These are phyloP conservation scores for Termitomyces sp. DNA, from an alignment of 768 basidiomycete genomes.

Conservation along the genomic window DNA sequence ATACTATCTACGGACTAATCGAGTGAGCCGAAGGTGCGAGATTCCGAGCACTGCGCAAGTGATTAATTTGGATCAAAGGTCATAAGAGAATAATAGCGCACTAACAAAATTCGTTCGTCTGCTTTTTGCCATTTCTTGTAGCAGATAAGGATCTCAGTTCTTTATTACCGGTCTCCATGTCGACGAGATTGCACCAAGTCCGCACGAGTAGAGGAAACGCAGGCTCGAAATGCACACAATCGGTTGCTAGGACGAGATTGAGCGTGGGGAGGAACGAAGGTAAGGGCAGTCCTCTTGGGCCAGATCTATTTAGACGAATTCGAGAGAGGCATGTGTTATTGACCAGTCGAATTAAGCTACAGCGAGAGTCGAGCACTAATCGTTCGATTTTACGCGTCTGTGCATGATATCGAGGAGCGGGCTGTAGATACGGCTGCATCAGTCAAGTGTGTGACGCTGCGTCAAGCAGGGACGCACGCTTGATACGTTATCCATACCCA, in stretches of 20 bases:
- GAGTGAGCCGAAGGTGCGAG: no score
- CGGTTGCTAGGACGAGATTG: slow-evolving; percentile 81
- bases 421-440: slow-evolving; percentile 29
- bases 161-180: slow-evolving; percentile 14
- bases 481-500: slow-evolving; percentile 64
- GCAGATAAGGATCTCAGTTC: slow-evolving; percentile 75
- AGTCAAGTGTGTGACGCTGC: neutral
- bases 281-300: slow-evolving; percentile 58
- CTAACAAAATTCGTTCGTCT: slow-evolving; percentile 16
- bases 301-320: slow-evolving; percentile 5
- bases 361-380: slow-evolving; percentile 41
- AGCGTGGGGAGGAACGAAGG: slow-evolving; percentile 42
- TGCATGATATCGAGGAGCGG: slow-evolving; percentile 76
- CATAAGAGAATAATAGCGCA: no score
- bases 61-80: no score
- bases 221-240: slow-evolving; percentile 95
- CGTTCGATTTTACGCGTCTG: slow-evolving; percentile 65
- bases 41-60: no score
- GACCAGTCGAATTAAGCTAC: slow-evolving; percentile 84
- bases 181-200: slow-evolving; percentile 64
- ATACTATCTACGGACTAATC: no score
- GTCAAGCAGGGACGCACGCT: slow-evolving; percentile 49
- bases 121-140: slow-evolving; percentile 88
- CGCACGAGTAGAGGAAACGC: slow-evolving; percentile 83
- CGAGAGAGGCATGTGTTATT: slow-evolving; percentile 16